These are phyloP conservation scores for Colletotrichum spinosum DNA, from an alignment of 2,329 filamentous ascomycete species.

Conservation along the genomic window DNA sequence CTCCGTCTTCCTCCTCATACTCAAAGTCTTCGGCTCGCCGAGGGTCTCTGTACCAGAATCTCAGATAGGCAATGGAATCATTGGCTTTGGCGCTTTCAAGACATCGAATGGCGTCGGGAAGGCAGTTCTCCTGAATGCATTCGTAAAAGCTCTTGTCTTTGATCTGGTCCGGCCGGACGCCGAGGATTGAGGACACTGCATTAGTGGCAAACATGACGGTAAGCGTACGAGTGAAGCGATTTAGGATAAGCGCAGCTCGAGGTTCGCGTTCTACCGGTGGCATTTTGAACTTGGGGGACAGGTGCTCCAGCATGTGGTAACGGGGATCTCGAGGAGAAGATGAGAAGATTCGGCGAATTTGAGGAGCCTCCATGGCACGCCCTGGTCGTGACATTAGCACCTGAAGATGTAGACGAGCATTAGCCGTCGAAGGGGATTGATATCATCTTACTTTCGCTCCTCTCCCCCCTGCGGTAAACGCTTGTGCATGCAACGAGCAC, in stretches of 20 bases:
- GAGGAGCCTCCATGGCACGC: constrained; percentile 80
- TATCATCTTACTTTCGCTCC: constrained; percentile 75
- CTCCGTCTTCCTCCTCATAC: constrained; percentile 54
- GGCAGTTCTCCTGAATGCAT: constrained; percentile 82
- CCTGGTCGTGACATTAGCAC: constrained; percentile 50
- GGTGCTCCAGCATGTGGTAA: constrained; percentile 89
- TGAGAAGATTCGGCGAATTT: constrained; percentile 83
- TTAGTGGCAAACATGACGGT: constrained; percentile 90
- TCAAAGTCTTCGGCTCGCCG: constrained; percentile 66
- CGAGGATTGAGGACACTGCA: constrained; percentile 80
- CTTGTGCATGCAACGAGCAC: constrained; percentile 87
- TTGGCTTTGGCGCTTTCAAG: constrained; percentile 89
- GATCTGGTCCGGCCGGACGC: constrained; percentile 75
- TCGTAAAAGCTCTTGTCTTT: constrained; percentile 87
- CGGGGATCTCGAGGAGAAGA: constrained; percentile 85
- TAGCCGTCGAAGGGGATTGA: neutral
- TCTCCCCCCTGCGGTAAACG: constrained; percentile 76
- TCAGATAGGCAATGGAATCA: constrained; percentile 89
- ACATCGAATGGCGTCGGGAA: constrained; percentile 80
- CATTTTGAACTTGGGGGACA: constrained; percentile 82
- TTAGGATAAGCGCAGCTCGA: constrained; percentile 85
- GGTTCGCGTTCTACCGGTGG: constrained; percentile 78
- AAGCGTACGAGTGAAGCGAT: constrained; percentile 85
- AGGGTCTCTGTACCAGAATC: constrained; percentile 86
- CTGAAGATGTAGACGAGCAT: neutral